These are phyloP conservation scores for Brachypodium distachyon DNA, from an alignment of 202 grass and related monocot species.

Conservation along the genomic window DNA sequence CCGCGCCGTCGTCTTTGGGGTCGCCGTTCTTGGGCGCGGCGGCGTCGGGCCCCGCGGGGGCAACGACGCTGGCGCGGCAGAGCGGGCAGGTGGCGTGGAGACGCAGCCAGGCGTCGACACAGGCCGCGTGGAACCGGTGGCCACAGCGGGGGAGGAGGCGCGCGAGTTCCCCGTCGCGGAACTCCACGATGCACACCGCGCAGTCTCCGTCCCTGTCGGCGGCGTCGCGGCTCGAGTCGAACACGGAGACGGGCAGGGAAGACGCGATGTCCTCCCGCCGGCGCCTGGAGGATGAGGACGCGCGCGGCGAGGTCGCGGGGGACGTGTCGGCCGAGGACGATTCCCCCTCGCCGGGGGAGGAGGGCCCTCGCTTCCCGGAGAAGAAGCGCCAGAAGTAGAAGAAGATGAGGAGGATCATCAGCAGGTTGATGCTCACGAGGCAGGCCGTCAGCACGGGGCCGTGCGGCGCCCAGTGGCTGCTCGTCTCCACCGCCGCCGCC, in stretches of 20 bases:
- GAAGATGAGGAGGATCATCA: constrained; percentile 53
- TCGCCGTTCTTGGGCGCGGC: not conserved
- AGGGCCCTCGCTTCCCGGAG: constrained; percentile 6
- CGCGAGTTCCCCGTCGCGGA: constrained; percentile 46
- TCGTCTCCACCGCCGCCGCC: not conserved
- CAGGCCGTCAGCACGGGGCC: constrained; percentile 13
- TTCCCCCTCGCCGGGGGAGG: not conserved
- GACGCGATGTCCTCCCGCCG: not conserved
- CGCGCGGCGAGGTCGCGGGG: constrained; percentile 18
- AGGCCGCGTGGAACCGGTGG: constrained; percentile 62
- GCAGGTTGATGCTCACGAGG: constrained; percentile 46
- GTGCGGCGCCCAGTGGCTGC: constrained; percentile 29
- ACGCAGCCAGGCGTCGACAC: constrained; percentile 57
- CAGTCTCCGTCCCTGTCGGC: constrained; percentile 21
- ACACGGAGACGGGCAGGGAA: constrained; percentile 23
- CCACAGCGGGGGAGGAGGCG: constrained; percentile 45
- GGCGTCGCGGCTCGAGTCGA: not conserved
- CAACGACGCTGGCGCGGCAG: constrained; percentile 45
- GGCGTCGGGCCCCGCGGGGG: not conserved
- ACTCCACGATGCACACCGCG: constrained; percentile 65
- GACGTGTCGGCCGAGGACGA: not conserved
- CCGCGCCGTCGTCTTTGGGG: not conserved
- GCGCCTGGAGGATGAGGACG: not conserved
- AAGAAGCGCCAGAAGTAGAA: constrained; percentile 64
- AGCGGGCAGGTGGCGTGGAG: constrained; percentile 65